Evolutionary conservation across 23 red algal genomes (phyloP).

Genomic region (Gracilaria vermiculophylla): DNA sequence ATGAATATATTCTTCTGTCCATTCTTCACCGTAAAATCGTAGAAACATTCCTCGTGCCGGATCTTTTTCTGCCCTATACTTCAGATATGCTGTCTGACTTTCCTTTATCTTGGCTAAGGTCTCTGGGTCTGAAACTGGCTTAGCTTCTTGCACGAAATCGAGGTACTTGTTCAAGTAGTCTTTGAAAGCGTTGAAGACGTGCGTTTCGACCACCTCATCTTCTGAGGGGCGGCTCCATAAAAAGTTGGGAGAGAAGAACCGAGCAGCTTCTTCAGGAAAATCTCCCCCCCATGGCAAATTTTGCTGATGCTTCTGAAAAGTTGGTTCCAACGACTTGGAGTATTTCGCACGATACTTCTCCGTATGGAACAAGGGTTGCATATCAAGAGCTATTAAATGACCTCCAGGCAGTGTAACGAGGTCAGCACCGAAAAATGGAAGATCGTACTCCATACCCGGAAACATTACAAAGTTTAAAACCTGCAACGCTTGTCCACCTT

Average conservation of each 20-base stretch:
- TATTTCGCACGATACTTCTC: conserved; percentile 74
- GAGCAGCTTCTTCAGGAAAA: conserved; percentile 86
- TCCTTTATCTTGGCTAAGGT: conserved; percentile 59
- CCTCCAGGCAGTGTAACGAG: conserved; percentile 93
- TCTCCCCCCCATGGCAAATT: conserved; percentile 91
- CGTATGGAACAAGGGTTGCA: conserved; percentile 93
- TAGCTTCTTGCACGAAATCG: conserved; percentile 63
- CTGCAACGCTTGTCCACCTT: conserved; percentile 79
- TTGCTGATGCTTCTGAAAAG: conserved; percentile 60
- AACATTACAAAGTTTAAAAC: conserved; percentile 98
- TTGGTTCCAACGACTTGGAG: conserved; percentile 44
- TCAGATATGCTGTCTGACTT: conserved; percentile 87
- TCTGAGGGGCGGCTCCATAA: conserved; percentile 76
- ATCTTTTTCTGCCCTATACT: conserved; percentile 93
- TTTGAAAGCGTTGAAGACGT: conserved; percentile 92
- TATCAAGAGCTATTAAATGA: conserved; percentile 95
- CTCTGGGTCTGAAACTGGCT: conserved; percentile 58
- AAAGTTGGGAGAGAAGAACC: conserved; percentile 88
- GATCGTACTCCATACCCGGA: conserved; percentile 77
- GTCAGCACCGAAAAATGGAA: conserved; percentile 96
- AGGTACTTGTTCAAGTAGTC: conserved; percentile 89
- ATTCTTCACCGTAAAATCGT: conserved; percentile 92
- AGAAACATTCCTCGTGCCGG: conserved; percentile 93
- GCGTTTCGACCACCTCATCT: conserved; percentile 70
- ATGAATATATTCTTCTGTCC: conserved; percentile 96